Evolutionary conservation across 495 filamentous ascomycete genomes (phyloP), one percentile per base, ranked within the genome.

Genomic region (Trichoderma erinaceum): DNA sequence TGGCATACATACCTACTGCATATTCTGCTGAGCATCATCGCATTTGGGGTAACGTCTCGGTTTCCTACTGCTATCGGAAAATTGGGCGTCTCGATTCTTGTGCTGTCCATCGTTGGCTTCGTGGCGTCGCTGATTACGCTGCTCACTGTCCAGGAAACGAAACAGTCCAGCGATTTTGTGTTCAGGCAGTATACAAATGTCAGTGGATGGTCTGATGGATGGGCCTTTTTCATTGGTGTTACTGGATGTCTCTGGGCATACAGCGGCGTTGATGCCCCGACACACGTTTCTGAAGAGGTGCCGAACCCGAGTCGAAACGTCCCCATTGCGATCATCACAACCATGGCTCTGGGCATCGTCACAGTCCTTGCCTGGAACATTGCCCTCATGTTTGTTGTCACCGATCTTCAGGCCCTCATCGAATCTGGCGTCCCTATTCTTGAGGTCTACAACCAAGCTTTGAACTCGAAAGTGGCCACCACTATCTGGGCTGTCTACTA

Each of bases 371-470:
- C 48, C 48, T 52, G 48, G 48, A 52, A 52, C 48, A 52, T 52
- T 52, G 18, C 48, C 0, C 48, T 52, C 48, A 52, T 52, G 48
- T 52, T 52, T 52, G 48, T 52, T 23, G n/a, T 52, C 21, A 52
- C 48, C 16, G 48, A 52, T 52, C 48, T 52, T n/a, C 48, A 52
- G 48, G 48, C 48, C 48, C 48, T 52, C 10, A 52, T 52, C 48
- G 48, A 52, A 10, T 52, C 48, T 10, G 48, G 48, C 3, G 48
- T 52, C 10, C 48, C 48, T 3, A 52, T 52, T 23, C 18, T 52
- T 0, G 48, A 52, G 18, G 48, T 52, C 3, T 52, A 52, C 48
- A 52, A 52, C 48, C 48, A 52, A 10, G 48, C 48, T n/a, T n/a
- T 52, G 3, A 52, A 52, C 18, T 52, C 48, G 2, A 52, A 52